Evolutionary conservation across 345 rosid species (phyloP).

Genomic region (Lumnitzera racemosa): DNA sequence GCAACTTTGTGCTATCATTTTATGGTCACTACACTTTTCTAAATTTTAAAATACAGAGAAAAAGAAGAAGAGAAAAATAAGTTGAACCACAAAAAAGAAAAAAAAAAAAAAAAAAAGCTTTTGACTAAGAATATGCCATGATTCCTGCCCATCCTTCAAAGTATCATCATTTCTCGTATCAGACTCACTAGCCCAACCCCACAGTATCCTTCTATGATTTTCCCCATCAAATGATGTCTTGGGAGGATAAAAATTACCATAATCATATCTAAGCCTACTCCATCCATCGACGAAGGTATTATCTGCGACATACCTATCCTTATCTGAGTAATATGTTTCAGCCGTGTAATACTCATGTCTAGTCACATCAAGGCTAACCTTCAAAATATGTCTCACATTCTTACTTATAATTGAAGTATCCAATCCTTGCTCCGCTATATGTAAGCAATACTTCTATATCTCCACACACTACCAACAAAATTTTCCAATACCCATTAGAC

Average conservation of each 20-base stretch:
- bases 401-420: constrained; percentile 24
- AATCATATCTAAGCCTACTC: constrained; percentile 67
- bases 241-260: constrained; percentile 83
- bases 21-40: no score
- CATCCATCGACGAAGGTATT: constrained; percentile 49
- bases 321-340: constrained; percentile 32
- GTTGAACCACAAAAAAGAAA: no score
- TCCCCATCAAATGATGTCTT: constrained; percentile 59
- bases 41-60: no score
- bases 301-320: constrained; percentile 56
- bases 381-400: constrained; percentile 44
- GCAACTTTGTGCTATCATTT: no score
- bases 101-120: no score
- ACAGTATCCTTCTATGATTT: constrained; percentile 47
- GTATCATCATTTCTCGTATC: constrained; percentile 31
- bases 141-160: constrained; percentile 78
- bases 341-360: constrained; percentile 71
- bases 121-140: constrained; percentile 29
- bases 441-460: constrained; percentile 47
- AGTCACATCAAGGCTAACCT: constrained; percentile 68
- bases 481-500: constrained; percentile 52
- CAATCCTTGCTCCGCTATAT: constrained; percentile 63
- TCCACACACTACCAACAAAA: constrained; percentile 44
- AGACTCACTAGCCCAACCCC: constrained; percentile 90
- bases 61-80: no score